Evolutionary conservation across 2,329 filamentous ascomycete genomes (phyloP).

Genomic region (Hyphodiscus sp.): DNA sequence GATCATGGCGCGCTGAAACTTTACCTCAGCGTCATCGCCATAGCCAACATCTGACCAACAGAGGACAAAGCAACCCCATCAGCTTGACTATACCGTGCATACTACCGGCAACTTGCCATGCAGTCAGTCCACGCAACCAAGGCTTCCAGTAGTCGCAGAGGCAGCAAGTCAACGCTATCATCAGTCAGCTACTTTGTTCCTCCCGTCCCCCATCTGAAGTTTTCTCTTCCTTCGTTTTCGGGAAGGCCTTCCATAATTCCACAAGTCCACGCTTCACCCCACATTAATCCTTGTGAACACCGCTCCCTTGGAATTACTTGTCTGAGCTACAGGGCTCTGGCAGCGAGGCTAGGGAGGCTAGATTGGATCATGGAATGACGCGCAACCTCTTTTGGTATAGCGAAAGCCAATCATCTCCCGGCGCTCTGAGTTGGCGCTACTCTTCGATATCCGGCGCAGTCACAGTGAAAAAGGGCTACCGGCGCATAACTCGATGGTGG

Average conservation of each 20-base stretch:
- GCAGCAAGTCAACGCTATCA: neutral
- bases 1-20: neutral
- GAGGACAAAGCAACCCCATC: neutral
- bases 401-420: neutral
- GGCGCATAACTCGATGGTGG: no score
- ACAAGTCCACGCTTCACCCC: constrained; percentile 3
- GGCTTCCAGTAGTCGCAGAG: no score
- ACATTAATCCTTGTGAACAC: constrained; percentile 8
- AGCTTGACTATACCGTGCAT: neutral
- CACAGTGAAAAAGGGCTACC: no score
- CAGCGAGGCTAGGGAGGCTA: neutral
- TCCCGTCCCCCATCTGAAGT: constrained; percentile 6
- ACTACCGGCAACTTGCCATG: neutral
- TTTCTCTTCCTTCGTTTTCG: constrained; percentile 3
- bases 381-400: neutral
- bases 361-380: neutral
- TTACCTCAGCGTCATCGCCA: neutral
- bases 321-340: neutral
- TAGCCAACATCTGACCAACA: neutral
- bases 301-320: neutral
- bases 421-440: no score
- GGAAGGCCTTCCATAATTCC: neutral
- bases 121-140: neutral
- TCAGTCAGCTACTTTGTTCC: neutral
- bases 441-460: no score